These are phyloP conservation scores for Polyporus tsugae DNA, from an alignment of 1,284 basidiomycete genomes.

Conservation along the genomic window DNA sequence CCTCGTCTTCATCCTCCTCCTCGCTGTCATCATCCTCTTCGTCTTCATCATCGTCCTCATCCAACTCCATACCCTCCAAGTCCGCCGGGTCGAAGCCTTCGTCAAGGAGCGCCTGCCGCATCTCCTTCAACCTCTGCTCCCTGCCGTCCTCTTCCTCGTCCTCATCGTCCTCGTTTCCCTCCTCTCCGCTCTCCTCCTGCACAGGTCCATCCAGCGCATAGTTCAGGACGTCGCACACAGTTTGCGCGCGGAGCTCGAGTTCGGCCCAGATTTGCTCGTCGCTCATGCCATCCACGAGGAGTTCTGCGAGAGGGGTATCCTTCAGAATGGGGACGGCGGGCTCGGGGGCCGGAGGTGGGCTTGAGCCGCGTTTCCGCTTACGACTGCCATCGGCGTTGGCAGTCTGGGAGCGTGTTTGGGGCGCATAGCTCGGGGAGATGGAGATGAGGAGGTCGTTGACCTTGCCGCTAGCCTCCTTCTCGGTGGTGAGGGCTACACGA, in stretches of 20 bases:
- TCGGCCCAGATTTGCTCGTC: conserved; percentile 94
- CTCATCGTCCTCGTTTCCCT: conserved; percentile 44
- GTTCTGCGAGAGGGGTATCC: conserved; percentile 78
- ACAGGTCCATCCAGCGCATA: conserved; percentile 57
- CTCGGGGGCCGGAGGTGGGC: conserved; percentile 41
- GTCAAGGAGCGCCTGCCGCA: conserved; percentile 37
- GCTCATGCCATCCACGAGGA: conserved; percentile 87
- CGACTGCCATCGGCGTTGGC: conserved; percentile 43
- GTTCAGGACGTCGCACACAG: conserved; percentile 71
- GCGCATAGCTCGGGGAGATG: conserved; percentile 66
- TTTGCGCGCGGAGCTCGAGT: conserved; percentile 79
- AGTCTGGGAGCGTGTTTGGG: conserved; percentile 75
- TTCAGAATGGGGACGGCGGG: conserved; percentile 52
- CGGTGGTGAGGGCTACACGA: conserved; percentile 65
- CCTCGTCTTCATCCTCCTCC: conserved; percentile 49
- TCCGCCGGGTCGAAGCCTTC: conserved; percentile 49
- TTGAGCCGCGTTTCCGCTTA: conserved; percentile 54
- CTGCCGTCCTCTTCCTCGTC: conserved; percentile 47
- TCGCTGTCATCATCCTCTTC: conserved; percentile 49
- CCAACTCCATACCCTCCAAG: conserved; percentile 42
- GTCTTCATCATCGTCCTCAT: conserved; percentile 41
- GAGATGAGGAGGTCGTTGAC: conserved; percentile 75
- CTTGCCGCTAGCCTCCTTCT: conserved; percentile 68
- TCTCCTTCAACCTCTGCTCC: conserved; percentile 40
- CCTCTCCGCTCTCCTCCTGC: conserved; percentile 45